These are phyloP conservation scores for Aspergillus fumigatus DNA, from an alignment of 2,329 filamentous ascomycete species.

Conservation along the genomic window DNA sequence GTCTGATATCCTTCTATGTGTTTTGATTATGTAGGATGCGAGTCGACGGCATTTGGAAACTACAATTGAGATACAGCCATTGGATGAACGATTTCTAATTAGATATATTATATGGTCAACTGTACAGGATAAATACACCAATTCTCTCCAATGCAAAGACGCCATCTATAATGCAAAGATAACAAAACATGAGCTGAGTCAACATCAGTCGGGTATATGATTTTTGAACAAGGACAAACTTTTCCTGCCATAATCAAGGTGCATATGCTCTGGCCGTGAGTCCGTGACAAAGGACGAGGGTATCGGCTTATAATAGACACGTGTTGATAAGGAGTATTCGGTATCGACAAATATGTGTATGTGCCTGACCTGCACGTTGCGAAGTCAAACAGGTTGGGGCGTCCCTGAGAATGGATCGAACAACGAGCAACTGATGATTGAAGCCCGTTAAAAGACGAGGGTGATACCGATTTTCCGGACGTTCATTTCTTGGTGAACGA, in stretches of 20 bases:
- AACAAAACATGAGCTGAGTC: background rate
- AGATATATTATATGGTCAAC: background rate
- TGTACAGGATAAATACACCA: background rate
- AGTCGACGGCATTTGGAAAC: too few species aligned
- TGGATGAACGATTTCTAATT: background rate
- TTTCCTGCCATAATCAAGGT: background rate
- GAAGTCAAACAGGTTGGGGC: too few species aligned
- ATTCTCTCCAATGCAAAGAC: background rate
- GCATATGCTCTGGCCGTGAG: background rate
- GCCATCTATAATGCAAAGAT: background rate
- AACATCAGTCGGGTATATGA: background rate
- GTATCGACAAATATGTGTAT: background rate
- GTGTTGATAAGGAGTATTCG: background rate
- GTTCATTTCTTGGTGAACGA: conserved; percentile 15
- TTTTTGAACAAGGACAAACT: background rate
- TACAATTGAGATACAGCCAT: background rate
- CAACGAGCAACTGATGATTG: background rate
- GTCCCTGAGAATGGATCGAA: background rate
- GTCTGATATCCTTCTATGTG: too few species aligned
- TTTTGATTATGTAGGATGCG: too few species aligned
- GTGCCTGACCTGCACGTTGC: too few species aligned
- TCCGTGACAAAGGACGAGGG: background rate
- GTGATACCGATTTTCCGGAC: background rate
- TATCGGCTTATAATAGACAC: background rate
- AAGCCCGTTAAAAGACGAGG: background rate